phyloP scores from a whole-genome alignment of 2,329 filamentous ascomycete genomes.

The Fusarium brevicatenulatum region DNA sequence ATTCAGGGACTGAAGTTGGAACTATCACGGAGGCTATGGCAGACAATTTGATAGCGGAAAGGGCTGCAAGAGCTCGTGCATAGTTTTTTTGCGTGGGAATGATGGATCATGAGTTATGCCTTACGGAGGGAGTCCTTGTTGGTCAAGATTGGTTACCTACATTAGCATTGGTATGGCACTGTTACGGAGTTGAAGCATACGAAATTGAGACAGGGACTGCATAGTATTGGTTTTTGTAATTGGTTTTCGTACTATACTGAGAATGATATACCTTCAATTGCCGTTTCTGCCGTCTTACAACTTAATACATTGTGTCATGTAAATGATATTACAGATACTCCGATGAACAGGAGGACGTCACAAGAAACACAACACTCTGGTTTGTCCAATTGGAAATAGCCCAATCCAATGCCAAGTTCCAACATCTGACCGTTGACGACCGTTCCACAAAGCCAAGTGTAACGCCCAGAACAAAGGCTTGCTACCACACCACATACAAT shows the following conservation, averaged over 20 bases:
- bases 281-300: neutral
- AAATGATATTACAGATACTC: neutral
- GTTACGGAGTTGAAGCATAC: neutral
- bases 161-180: neutral
- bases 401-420: neutral
- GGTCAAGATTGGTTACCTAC: neutral
- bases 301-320: neutral
- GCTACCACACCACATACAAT: neutral
- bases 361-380: neutral
- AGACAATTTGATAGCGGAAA: neutral
- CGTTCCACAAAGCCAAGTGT: neutral
- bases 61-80: neutral
- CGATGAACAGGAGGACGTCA: neutral
- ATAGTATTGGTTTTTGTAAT: neutral
- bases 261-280: neutral
- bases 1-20: neutral
- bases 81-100: neutral
- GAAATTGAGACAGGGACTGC: neutral
- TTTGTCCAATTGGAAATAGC: neutral
- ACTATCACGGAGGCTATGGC: neutral
- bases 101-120: neutral
- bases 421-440: neutral
- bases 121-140: neutral
- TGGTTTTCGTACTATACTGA: neutral
- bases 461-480: neutral